These are phyloP conservation scores for Apiospora marii DNA, from an alignment of 2,329 filamentous ascomycete genomes.

Conservation along the genomic window DNA sequence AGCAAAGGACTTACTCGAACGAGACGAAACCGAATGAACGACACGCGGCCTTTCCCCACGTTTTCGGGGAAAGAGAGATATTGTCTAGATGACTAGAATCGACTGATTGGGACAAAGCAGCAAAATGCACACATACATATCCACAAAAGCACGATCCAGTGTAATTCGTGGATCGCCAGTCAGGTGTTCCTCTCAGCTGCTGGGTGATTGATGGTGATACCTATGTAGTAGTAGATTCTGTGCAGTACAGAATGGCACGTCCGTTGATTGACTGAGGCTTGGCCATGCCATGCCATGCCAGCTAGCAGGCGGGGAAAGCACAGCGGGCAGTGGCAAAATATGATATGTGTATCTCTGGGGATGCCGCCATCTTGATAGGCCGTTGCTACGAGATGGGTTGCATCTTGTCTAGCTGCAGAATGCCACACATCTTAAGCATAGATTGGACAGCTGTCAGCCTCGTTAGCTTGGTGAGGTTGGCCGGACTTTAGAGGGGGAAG, in stretches of 20 bases:
- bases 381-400: neutral
- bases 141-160: neutral
- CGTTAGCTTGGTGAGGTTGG: constrained; percentile 15
- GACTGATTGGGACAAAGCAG: neutral
- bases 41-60: constrained; percentile 16
- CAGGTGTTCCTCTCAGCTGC: neutral
- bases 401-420: constrained; percentile 3
- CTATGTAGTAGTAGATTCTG: neutral
- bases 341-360: neutral
- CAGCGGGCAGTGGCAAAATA: neutral
- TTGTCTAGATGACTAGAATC: neutral
- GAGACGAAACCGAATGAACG: constrained; percentile 14
- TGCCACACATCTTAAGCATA: constrained; percentile 3
- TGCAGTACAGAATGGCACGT: neutral
- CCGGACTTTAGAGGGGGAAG: neutral
- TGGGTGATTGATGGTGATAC: neutral
- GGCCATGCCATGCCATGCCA: neutral
- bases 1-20: constrained; percentile 15
- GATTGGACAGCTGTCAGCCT: constrained; percentile 19
- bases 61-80: constrained; percentile 1
- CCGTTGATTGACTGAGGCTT: neutral
- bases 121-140: neutral
- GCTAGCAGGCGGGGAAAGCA: neutral
- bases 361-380: neutral
- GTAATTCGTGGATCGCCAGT: neutral